phyloP scores from a whole-genome alignment of 768 basidiomycete species.

The Boletus coccyginus region DNA sequence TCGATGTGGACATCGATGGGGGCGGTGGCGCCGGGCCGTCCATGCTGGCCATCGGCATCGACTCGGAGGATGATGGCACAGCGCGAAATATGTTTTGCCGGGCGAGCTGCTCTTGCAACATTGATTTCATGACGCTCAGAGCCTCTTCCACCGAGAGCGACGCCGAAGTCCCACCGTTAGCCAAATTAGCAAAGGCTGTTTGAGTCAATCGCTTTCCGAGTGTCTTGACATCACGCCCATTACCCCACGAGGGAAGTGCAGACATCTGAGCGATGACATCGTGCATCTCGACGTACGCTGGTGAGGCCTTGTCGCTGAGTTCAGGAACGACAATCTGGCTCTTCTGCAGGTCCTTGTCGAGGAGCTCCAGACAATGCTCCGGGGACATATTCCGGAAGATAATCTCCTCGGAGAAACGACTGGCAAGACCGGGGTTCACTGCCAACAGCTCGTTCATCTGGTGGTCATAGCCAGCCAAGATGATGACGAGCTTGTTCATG shows the following conservation, averaged over 20 bases:
- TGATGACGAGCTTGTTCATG: slow-evolving; percentile 60
- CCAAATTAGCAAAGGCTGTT: slow-evolving; percentile 34
- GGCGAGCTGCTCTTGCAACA: slow-evolving; percentile 23
- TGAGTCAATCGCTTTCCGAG: slow-evolving; percentile 49
- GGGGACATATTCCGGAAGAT: slow-evolving; percentile 54
- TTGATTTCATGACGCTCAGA: slow-evolving; percentile 23
- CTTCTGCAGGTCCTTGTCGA: slow-evolving; percentile 47
- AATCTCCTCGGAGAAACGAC: slow-evolving; percentile 67
- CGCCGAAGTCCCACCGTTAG: slow-evolving; percentile 14
- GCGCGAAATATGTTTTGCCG: slow-evolving; percentile 13
- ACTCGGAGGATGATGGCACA: not conserved
- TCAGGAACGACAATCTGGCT: slow-evolving; percentile 37
- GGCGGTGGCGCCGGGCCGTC: slow-evolving; percentile 15
- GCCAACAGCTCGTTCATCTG: slow-evolving; percentile 62
- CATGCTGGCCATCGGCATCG: slow-evolving; percentile 23
- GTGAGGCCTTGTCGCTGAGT: slow-evolving; percentile 21
- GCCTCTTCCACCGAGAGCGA: slow-evolving; percentile 30
- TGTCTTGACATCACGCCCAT: slow-evolving; percentile 61
- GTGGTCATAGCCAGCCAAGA: slow-evolving; percentile 68
- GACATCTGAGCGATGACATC: slow-evolving; percentile 42
- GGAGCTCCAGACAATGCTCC: slow-evolving; percentile 49
- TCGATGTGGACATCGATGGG: slow-evolving; percentile 20
- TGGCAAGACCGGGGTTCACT: slow-evolving; percentile 64
- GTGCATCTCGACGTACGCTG: slow-evolving; percentile 31
- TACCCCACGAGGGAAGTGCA: slow-evolving; percentile 58